A percentile compares a stretch with the other conserved stretches of the same genome.
Conservation (phyloP, 2,329 filamentous ascomycete genomes). For the Neurospora sp. region DNA sequence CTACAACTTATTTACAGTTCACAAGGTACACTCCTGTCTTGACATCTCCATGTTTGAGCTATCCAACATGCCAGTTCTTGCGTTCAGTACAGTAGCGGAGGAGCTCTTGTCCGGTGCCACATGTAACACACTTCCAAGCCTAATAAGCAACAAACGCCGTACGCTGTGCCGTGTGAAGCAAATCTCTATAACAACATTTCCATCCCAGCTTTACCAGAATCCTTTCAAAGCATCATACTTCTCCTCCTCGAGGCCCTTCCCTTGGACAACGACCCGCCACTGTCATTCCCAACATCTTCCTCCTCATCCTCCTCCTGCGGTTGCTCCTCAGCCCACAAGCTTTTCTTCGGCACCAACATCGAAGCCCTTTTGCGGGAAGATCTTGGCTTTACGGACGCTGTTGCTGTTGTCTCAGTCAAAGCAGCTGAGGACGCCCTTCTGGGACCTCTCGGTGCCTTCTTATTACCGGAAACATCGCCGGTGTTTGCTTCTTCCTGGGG, state of each 20-base stretch:
- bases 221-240: constrained; percentile 49
- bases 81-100: neutral
- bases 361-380: constrained; percentile 30
- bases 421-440: constrained; percentile 26
- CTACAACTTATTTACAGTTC: neutral
- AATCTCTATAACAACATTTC: constrained; percentile 1
- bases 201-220: neutral
- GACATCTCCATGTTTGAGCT: neutral
- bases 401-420: constrained; percentile 1
- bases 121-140: neutral
- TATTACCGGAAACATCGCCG: constrained; percentile 20
- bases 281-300: constrained; percentile 8
- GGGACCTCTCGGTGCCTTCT: constrained; percentile 22
- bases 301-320: constrained; percentile 26
- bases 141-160: constrained; percentile 7
- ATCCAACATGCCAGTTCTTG: neutral
- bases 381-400: neutral
- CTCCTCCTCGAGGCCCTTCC: constrained; percentile 36
- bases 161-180: constrained; percentile 11
- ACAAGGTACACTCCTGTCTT: neutral
- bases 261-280: constrained; percentile 14
- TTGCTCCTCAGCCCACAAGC: constrained; percentile 18
- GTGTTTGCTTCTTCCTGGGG: constrained; percentile 9
- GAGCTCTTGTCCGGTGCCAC: neutral
- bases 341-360: constrained; percentile 29